Conservation (phyloP, 768 basidiomycete species). For the Lentinula boryana region DNA sequence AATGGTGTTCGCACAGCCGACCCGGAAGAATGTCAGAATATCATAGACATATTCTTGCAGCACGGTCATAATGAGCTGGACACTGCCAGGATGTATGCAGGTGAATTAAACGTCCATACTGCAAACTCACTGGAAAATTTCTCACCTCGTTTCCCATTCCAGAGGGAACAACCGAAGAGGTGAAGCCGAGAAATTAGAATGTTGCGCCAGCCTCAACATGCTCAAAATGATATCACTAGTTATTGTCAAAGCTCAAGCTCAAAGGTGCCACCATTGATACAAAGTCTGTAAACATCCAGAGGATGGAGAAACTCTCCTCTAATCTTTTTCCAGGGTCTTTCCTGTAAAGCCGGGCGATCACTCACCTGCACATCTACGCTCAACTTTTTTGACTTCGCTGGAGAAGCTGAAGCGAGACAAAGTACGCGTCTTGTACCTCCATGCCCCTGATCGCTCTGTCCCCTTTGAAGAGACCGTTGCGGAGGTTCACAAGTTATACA, state of each 20-base stretch:
- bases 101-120: not conserved
- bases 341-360: constrained; percentile 35
- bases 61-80: constrained; percentile 41
- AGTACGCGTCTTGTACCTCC: constrained; percentile 36
- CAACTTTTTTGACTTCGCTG: constrained; percentile 31
- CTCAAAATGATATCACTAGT: constrained; percentile 16
- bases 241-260: constrained; percentile 34
- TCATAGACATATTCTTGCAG: constrained; percentile 36
- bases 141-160: not conserved
- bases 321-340: constrained; percentile 24
- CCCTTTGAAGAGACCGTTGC: constrained; percentile 42
- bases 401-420: constrained; percentile 25
- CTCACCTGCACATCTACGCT: constrained; percentile 27
- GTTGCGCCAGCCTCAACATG: not conserved
- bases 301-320: not conserved
- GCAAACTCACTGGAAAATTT: too few relatives aligned
- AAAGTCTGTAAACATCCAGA: constrained; percentile 25
- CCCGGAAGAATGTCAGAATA: constrained; percentile 31
- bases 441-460: constrained; percentile 42
- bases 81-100: constrained; percentile 40
- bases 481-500: constrained; percentile 35
- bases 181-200: constrained; percentile 10
- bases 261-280: constrained; percentile 38
- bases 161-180: constrained; percentile 44
- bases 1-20: constrained; percentile 33